Percentiles rank a stretch among this genome's conserved stretches.
Evolutionary conservation across 495 filamentous ascomycete genomes (phyloP).

Genomic region (Hyaloscypha finlandica): DNA sequence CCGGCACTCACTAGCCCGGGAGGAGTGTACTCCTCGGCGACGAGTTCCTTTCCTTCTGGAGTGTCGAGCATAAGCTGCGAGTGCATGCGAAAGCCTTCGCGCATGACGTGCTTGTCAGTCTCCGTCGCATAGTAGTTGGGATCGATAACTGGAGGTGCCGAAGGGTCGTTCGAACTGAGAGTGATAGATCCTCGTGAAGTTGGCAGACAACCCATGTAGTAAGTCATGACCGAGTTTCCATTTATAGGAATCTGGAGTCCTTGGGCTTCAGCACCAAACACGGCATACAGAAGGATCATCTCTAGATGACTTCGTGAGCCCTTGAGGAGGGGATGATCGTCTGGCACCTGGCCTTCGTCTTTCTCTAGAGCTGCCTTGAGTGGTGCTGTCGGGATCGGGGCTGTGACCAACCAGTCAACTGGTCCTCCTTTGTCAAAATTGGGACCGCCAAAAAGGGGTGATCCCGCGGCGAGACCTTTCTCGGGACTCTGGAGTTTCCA

Average conservation of each 20-base stretch:
- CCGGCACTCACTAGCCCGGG: constrained; percentile 46
- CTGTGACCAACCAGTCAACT: constrained; percentile 32
- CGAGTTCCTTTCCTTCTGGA: constrained; percentile 47
- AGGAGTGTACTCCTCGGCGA: constrained; percentile 43
- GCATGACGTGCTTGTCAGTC: constrained; percentile 46
- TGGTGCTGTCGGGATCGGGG: constrained; percentile 20
- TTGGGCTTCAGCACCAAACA: not conserved
- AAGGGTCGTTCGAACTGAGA: constrained; percentile 37
- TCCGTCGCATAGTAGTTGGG: constrained; percentile 47
- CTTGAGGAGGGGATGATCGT: constrained; percentile 40
- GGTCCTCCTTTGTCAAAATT: constrained; percentile 37
- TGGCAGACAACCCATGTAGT: constrained; percentile 35
- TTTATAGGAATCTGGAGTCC: not conserved
- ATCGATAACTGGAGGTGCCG: constrained; percentile 44
- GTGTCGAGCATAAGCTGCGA: constrained; percentile 49
- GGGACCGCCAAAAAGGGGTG: constrained; percentile 35
- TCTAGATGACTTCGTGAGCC: constrained; percentile 16
- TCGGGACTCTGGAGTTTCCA: constrained; percentile 45
- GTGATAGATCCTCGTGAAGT: constrained; percentile 45
- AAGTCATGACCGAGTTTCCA: constrained; percentile 9
- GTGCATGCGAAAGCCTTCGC: constrained; percentile 38
- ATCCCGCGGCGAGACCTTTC: constrained; percentile 36
- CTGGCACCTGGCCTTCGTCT: constrained; percentile 33
- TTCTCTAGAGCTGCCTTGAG: constrained; percentile 36
- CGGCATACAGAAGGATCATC: not conserved